Percentiles rank a stretch among this genome's conserved stretches.
Conservation (phyloP, 768 basidiomycete species). For the Erythrobasidium yunnanense region DNA sequence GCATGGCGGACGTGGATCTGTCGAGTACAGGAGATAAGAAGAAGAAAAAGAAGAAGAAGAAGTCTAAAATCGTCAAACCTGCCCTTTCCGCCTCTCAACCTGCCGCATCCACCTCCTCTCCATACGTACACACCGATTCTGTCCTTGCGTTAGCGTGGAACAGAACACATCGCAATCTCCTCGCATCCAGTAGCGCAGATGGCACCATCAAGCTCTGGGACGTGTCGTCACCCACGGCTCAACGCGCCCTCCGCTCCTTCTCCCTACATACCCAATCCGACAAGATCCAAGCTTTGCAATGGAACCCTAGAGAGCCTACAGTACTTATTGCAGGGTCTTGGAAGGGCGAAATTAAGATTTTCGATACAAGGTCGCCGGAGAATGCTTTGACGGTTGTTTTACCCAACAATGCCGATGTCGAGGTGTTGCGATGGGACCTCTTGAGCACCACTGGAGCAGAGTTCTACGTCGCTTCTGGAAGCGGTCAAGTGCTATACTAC, state of each 20-base stretch:
- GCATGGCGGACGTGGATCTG: too few relatives aligned
- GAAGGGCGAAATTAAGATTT: slow-evolving; percentile 86
- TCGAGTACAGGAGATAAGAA: slow-evolving; percentile 23
- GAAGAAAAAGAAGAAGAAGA: slow-evolving; percentile 86
- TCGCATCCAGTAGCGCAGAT: slow-evolving; percentile 87
- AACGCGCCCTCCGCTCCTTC: slow-evolving; percentile 73
- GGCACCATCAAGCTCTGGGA: slow-evolving; percentile 97
- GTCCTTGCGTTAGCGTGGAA: slow-evolving; percentile 94
- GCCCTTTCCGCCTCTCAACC: slow-evolving; percentile 50
- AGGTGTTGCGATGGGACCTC: slow-evolving; percentile 83
- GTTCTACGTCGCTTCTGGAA: slow-evolving; percentile 77
- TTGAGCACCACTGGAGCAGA: slow-evolving; percentile 6
- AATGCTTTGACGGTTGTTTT: slow-evolving; percentile 36
- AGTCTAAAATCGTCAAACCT: slow-evolving; percentile 58
- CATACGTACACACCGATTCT: slow-evolving; percentile 79
- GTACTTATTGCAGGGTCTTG: slow-evolving; percentile 87
- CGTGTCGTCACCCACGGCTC: slow-evolving; percentile 55
- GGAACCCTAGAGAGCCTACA: slow-evolving; percentile 79
- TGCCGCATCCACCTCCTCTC: slow-evolving; percentile 41
- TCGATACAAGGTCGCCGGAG: slow-evolving; percentile 76
- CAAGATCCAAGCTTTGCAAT: slow-evolving; percentile 91
- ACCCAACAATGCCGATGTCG: slow-evolving; percentile 56
- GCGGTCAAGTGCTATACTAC: slow-evolving; percentile 82
- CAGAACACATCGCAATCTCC: slow-evolving; percentile 68
- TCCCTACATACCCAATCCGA: slow-evolving; percentile 59